Evolutionary conservation across 2,329 filamentous ascomycete species (phyloP), one percentile per base, ranked within the genome.

Genomic region (Mycogone perniciosa): DNA sequence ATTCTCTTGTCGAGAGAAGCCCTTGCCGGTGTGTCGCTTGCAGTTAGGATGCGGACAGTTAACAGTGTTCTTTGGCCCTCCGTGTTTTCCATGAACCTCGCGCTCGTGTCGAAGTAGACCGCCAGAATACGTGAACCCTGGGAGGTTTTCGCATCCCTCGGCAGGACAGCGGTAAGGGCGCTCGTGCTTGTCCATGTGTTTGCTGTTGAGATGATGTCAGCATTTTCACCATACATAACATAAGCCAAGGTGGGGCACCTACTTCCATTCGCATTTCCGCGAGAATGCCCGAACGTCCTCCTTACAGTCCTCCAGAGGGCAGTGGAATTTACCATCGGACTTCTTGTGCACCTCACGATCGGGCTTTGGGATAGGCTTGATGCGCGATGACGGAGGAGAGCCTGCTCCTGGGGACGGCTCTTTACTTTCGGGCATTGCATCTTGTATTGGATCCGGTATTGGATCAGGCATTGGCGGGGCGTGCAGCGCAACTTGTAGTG

Each of bases 141-240:
- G 88, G 0, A 96, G 79, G 62, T 96, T 96, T 62, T 92, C 89
- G 68, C 92, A 96, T 35, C 86, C 87, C n/a, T 81, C 77, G 40
- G 86, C 84, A 26, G 75, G 77, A 68, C 92, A 97, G 62, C 90
- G 88, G 65, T 96, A 97, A 1, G 92, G 92, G 9, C 92, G 80
- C 60, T 96, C 90, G 66, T 97, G 92, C 67, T 96, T 96, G 71
- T 97, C 92, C 91, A 96, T 96, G 67, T 97, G 92, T 72, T 97
- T 96, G 65, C 89, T 95, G 57, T 6, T 6, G 13, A 30, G 10
- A 4, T 20, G 48, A 7, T 30, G 55, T 68, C 58, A 68, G 61
- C 56, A 50, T 50, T 44, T n/a, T 11, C 29, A n/a, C 42, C 27
- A 37, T 41, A 9, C 39, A 7, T 31, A 35, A 20, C 20, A 20